phyloP scores from a whole-genome alignment of 2,329 filamentous ascomycete species.

The Botrytis hyacinthi region DNA sequence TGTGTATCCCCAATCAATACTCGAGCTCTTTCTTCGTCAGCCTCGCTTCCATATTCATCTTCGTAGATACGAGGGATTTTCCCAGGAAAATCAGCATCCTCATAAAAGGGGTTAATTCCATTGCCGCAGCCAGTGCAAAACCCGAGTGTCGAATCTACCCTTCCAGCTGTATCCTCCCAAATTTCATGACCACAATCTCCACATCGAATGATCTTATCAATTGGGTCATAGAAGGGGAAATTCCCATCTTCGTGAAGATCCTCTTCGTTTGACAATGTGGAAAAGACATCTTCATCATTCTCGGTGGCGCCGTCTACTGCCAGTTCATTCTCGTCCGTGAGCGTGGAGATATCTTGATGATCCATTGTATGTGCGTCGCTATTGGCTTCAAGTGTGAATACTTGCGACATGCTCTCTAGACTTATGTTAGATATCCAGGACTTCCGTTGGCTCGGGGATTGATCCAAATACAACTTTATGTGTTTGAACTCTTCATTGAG shows the following conservation, averaged over 20 bases:
- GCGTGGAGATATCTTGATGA: background rate
- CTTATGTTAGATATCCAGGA: background rate
- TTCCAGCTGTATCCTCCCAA: conserved; percentile 19
- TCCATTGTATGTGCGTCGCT: background rate
- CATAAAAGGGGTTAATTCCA: conserved; percentile 25
- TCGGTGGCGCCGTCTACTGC: background rate
- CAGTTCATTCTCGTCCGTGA: background rate
- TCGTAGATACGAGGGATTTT: conserved; percentile 19
- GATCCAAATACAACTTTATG: background rate
- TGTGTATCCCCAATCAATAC: conserved; percentile 22
- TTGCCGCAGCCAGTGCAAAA: conserved; percentile 28
- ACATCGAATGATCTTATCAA: conserved; percentile 28
- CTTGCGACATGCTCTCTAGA: background rate
- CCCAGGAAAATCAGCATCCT: conserved; percentile 17
- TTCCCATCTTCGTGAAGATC: conserved; percentile 10
- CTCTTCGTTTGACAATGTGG: background rate
- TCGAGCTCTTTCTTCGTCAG: background rate
- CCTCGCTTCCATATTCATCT: conserved; percentile 22
- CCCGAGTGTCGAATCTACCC: background rate
- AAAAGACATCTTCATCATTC: background rate
- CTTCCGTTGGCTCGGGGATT: background rate
- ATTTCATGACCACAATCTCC: conserved; percentile 31
- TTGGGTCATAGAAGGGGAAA: background rate
- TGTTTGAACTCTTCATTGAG: conserved; percentile 4
- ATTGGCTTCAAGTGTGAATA: background rate